Conservation (phyloP, 768 basidiomycete species). For the Kwoniella bestiolae region DNA sequence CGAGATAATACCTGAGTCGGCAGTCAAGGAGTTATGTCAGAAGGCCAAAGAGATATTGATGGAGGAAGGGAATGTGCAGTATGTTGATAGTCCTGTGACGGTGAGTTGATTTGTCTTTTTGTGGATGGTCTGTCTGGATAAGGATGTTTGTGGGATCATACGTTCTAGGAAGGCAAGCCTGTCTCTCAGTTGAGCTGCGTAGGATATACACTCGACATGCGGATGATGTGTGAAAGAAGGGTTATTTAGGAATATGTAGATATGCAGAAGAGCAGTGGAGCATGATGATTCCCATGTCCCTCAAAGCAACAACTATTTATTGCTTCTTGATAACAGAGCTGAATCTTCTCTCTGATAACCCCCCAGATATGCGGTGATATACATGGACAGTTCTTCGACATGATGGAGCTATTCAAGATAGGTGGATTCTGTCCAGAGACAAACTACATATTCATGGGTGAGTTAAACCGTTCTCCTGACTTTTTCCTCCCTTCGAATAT, state of each 20-base stretch:
- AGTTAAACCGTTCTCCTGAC: conserved; percentile 6
- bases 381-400: conserved; percentile 97
- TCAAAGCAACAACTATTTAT: too few species aligned
- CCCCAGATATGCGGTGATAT: conserved; percentile 74
- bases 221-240: too few species aligned
- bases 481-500: too few species aligned
- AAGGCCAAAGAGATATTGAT: conserved; percentile 96
- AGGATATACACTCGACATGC: too few species aligned
- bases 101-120: conserved; percentile 42
- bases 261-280: too few species aligned
- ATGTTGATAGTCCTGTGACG: conserved; percentile 93
- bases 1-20: conserved; percentile 92
- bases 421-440: conserved; percentile 86
- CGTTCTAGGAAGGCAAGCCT: too few species aligned
- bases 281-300: too few species aligned
- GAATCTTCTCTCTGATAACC: not conserved
- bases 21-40: conserved; percentile 91
- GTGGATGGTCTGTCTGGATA: not conserved
- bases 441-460: conserved; percentile 89
- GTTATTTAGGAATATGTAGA: too few species aligned
- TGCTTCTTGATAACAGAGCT: too few species aligned
- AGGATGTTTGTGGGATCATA: too few species aligned
- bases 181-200: too few species aligned
- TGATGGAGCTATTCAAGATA: conserved; percentile 79
- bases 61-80: conserved; percentile 96